Evolutionary conservation across 495 filamentous ascomycete species (phyloP), one percentile per base, ranked within the genome.

Genomic region (Cudoniella acicularis): DNA sequence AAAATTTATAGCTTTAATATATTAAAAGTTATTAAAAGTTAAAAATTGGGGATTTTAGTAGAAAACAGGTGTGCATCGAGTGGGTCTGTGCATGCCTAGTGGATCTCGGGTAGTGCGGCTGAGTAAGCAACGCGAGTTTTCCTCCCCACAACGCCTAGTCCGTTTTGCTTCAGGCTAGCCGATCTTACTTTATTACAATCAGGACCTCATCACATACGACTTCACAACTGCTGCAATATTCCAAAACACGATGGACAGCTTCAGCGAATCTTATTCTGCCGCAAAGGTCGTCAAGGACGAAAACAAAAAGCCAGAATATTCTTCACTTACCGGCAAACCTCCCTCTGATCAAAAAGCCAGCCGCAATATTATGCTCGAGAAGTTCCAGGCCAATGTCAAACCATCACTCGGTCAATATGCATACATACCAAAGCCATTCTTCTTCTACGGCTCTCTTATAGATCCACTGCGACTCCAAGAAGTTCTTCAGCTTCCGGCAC

Each of bases 381-480:
- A 60, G 45, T 60, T 55, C 58, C 1, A 49, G 43, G 50, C 42
- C 51, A 21, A 54, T 50, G 51, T 18, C 52, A 50, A 49, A 22
- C 51, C 58, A 60, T 50, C 51, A 47, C 58, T 55, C 23, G 42
- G 23, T 54, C 50, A 54, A 54, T 54, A 54, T 25, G 22, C 27
- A 47, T 60, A 60, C 50, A 55, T 43, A 49, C 51, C 58, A 54
- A 60, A 60, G 58, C 58, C 22, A 50, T 61, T 61, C 59, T 61
- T 56, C 54, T 56, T 61, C 52, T 61, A 50, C 42, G 52, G 59
- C 59, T 42, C 59, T 56, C 59, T 56, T 36, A 61, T 30, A 36
- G 52, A 56, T 61, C 52, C 54, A 25, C 23, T 30, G 52, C 45
- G 18, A 56, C 59, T 61, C 27, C 59, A 56, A 50, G 42, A 56